These are phyloP conservation scores for Coemansia sp. DNA, from an alignment of 192 early-diverging fungal genomes.

Conservation along the genomic window DNA sequence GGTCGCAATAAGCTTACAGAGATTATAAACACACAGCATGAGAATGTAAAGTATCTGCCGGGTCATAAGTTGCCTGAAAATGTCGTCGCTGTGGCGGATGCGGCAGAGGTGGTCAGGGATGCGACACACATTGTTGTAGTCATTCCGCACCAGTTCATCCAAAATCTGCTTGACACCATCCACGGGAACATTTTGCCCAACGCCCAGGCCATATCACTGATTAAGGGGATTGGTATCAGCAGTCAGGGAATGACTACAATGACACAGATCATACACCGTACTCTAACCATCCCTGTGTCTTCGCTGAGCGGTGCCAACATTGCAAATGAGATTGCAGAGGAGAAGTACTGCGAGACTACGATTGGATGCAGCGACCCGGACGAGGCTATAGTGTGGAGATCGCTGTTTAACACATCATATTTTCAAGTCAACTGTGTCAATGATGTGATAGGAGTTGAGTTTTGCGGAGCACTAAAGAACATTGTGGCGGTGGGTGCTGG, in stretches of 20 bases:
- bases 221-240: slow-evolving; percentile 88
- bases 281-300: slow-evolving; percentile 73
- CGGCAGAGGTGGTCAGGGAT: slow-evolving; percentile 71
- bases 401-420: slow-evolving; percentile 83
- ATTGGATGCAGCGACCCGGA: slow-evolving; percentile 70
- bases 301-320: slow-evolving; percentile 97
- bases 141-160: slow-evolving; percentile 93
- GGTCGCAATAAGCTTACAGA: slow-evolving; percentile 84
- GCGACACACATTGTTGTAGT: slow-evolving; percentile 95
- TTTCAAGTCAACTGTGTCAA: slow-evolving; percentile 83
- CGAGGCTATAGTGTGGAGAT: slow-evolving; percentile 77
- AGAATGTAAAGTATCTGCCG: slow-evolving; percentile 89
- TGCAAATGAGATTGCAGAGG: slow-evolving; percentile 90
- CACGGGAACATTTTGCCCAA: slow-evolving; percentile 64
- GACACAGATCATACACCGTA: slow-evolving; percentile 77
- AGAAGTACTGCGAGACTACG: slow-evolving; percentile 95
- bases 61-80: slow-evolving; percentile 81
- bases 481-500: slow-evolving; percentile 97
- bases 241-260: slow-evolving; percentile 73
- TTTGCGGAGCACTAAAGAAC: slow-evolving; percentile 98
- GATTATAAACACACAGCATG: slow-evolving; percentile 91
- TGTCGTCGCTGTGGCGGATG: slow-evolving; percentile 80
- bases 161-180: slow-evolving; percentile 62
- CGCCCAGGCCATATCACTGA: slow-evolving; percentile 90
- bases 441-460: slow-evolving; percentile 91